Evolutionary conservation across 768 basidiomycete genomes (phyloP).

Genomic region (Suillus brevipes): DNA sequence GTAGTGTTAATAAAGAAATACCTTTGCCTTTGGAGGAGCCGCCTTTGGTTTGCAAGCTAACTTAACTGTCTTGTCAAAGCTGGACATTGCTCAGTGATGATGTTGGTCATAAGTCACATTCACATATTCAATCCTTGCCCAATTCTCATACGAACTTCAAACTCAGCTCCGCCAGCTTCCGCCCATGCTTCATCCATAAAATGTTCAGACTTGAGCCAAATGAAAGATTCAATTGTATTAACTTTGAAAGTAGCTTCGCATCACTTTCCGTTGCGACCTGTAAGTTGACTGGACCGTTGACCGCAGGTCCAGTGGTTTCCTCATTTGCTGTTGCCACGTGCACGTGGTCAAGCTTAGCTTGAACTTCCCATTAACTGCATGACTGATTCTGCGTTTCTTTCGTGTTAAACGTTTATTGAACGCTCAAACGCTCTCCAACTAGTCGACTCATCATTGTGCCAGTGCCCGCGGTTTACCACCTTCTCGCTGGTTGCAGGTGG

Average conservation of each 20-base stretch:
- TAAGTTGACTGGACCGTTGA: neutral
- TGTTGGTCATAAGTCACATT: constrained; percentile 3
- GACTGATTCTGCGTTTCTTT: neutral
- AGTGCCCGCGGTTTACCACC: neutral
- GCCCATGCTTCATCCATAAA: neutral
- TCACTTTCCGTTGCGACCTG: neutral
- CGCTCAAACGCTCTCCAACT: neutral
- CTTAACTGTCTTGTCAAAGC: constrained; percentile 91
- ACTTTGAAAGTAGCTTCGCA: neutral
- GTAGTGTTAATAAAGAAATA: constrained; percentile 29
- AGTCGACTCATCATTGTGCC: neutral
- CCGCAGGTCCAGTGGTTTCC: neutral
- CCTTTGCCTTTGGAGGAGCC: constrained; percentile 94
- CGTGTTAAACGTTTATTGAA: neutral
- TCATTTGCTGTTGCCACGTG: constrained; percentile 1
- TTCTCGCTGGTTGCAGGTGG: neutral
- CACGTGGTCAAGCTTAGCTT: neutral
- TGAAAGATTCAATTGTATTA: neutral
- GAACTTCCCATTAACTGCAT: neutral
- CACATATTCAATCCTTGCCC: constrained; percentile 10
- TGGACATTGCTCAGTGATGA: constrained; percentile 51
- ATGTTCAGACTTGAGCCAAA: neutral
- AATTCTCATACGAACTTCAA: constrained; percentile 20
- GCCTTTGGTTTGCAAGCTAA: constrained; percentile 97
- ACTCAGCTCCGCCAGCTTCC: constrained; percentile 24